A percentile compares a stretch with the other conserved stretches of the same genome.
These are phyloP conservation scores for Lasiodiplodia sp. DNA, from an alignment of 2,329 filamentous ascomycete genomes.

Conservation along the genomic window DNA sequence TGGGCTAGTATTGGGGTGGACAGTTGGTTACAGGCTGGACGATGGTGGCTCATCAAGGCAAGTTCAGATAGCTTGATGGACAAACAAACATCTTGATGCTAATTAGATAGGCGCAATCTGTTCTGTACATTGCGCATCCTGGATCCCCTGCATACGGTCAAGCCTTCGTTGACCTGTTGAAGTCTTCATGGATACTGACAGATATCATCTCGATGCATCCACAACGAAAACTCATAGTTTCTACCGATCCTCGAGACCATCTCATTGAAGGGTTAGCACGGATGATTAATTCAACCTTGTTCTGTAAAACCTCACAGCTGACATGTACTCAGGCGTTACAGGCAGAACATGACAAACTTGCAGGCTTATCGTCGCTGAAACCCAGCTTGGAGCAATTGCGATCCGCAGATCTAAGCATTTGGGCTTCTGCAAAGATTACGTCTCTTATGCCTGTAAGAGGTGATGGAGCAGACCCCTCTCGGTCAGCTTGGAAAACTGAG, in stretches of 20 bases:
- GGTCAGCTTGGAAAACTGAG: too few relatives aligned
- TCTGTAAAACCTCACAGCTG: background rate
- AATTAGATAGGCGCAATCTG: too few relatives aligned
- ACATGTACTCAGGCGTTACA: background rate
- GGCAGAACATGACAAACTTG: background rate
- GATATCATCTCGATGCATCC: background rate
- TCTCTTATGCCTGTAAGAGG: too few relatives aligned
- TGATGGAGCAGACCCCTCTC: too few relatives aligned
- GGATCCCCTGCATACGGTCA: background rate
- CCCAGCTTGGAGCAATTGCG: too few relatives aligned
- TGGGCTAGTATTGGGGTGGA: background rate
- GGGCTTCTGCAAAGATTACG: too few relatives aligned
- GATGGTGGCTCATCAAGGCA: slow-evolving; percentile 1
- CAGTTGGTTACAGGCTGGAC: background rate
- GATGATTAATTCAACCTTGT: background rate
- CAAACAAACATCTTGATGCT: too few relatives aligned
- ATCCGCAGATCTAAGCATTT: too few relatives aligned
- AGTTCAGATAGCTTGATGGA: too few relatives aligned
- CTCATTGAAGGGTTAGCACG: background rate
- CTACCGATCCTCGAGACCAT: background rate
- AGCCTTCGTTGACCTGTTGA: background rate
- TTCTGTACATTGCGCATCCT: too few relatives aligned
- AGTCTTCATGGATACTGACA: background rate
- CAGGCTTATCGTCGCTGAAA: background rate
- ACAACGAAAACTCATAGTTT: background rate